These are phyloP conservation scores for Cryphonectria nitschkei DNA, from an alignment of 2,329 filamentous ascomycete genomes.

Conservation along the genomic window DNA sequence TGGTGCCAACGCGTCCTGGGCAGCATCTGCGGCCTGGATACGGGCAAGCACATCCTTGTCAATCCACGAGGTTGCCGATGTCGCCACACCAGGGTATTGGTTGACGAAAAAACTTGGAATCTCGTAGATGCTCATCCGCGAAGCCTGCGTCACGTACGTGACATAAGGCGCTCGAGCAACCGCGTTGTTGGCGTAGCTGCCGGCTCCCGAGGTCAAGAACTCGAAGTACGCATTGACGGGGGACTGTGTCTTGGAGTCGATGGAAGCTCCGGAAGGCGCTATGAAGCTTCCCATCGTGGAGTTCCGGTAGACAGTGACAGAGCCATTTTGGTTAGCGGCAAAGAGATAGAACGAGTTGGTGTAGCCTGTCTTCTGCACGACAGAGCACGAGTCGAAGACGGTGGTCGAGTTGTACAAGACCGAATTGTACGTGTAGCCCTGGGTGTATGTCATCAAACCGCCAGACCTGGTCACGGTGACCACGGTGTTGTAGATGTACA, in stretches of 20 bases:
- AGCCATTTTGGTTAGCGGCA: constrained; percentile 45
- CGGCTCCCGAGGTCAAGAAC: constrained; percentile 45
- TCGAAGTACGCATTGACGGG: constrained; percentile 44
- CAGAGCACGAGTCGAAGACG: constrained; percentile 45
- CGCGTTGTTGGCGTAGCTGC: constrained; percentile 44
- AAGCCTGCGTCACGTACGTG: constrained; percentile 37
- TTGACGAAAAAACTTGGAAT: constrained; percentile 42
- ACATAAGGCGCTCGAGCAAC: constrained; percentile 41
- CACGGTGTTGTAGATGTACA: constrained; percentile 48
- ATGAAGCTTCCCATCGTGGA: constrained; percentile 44
- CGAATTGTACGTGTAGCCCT: constrained; percentile 36
- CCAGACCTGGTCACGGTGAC: constrained; percentile 43
- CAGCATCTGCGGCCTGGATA: constrained; percentile 34
- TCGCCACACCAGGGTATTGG: constrained; percentile 40
- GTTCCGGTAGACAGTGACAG: constrained; percentile 46
- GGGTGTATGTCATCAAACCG: constrained; percentile 44
- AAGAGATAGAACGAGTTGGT: constrained; percentile 42
- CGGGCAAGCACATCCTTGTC: constrained; percentile 40
- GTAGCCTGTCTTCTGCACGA: constrained; percentile 39
- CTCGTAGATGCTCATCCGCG: constrained; percentile 41
- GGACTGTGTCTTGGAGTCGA: constrained; percentile 39
- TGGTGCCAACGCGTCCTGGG: constrained; percentile 23
- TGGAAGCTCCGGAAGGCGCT: constrained; percentile 39
- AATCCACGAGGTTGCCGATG: constrained; percentile 42
- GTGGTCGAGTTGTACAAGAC: constrained; percentile 42